Evolutionary conservation across 2,329 filamentous ascomycete genomes (phyloP).

Genomic region (Raffaelea deltoideospora): DNA sequence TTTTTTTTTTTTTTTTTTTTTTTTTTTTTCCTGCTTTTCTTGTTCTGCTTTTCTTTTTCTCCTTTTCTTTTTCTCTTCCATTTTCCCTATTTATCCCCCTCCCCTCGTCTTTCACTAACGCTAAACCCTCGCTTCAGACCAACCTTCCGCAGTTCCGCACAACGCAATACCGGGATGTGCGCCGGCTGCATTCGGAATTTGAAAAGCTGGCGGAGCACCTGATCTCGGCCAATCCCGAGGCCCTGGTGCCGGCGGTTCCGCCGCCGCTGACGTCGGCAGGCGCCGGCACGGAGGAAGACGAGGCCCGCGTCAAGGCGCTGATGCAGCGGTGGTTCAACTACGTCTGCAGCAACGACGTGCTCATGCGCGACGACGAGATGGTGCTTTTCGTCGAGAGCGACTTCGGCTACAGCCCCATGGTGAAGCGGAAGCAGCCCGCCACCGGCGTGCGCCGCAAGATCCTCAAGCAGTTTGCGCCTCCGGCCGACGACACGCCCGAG

Average conservation of each 20-base stretch:
- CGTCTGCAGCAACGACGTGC: constrained; percentile 78
- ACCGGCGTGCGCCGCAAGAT: constrained; percentile 91
- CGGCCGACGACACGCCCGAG: constrained; percentile 92
- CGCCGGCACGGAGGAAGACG: constrained; percentile 91
- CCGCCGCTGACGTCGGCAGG: constrained; percentile 90
- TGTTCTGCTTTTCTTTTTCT: no score
- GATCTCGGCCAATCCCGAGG: constrained; percentile 94
- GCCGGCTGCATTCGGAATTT: constrained; percentile 90
- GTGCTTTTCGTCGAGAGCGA: constrained; percentile 98
- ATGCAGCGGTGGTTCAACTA: constrained; percentile 94
- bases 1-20: not conserved
- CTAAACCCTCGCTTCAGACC: constrained; percentile 41
- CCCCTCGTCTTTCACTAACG: no score
- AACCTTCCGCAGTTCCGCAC: constrained; percentile 97
- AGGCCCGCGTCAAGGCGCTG: constrained; percentile 70
- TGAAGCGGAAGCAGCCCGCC: constrained; percentile 90
- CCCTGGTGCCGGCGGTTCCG: constrained; percentile 84
- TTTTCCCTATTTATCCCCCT: no score
- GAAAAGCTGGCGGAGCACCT: constrained; percentile 91
- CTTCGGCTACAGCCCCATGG: constrained; percentile 92
- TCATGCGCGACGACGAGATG: constrained; percentile 94
- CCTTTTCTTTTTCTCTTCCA: no score
- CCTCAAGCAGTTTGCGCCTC: constrained; percentile 94
- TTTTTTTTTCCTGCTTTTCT: not conserved
- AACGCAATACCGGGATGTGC: constrained; percentile 94